Conservation (phyloP, 768 basidiomycete genomes). For the Trametes sanguinea region DNA sequence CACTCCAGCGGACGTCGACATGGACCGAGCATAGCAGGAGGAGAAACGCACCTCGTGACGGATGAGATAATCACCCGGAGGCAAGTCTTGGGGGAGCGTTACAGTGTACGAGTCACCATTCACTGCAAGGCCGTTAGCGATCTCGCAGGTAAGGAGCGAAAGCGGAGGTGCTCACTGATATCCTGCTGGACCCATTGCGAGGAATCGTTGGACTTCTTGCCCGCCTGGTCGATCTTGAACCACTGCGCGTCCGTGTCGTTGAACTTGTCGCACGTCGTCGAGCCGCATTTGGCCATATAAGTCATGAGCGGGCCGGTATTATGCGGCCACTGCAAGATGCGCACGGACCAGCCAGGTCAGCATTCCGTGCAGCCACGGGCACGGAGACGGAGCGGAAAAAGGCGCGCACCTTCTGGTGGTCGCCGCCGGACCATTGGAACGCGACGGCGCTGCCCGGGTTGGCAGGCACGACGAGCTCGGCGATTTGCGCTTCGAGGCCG, state of each 20-base stretch:
- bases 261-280: slow-evolving; percentile 58
- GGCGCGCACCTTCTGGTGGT: slow-evolving; percentile 35
- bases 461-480: slow-evolving; percentile 51
- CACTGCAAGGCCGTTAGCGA: slow-evolving; percentile 13
- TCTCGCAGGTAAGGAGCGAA: background rate
- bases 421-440: slow-evolving; percentile 57
- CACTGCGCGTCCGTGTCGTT: slow-evolving; percentile 59
- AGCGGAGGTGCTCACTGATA: slow-evolving; percentile 19
- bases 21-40: background rate
- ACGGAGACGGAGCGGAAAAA: background rate
- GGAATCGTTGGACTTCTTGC: slow-evolving; percentile 24
- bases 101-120: slow-evolving; percentile 32
- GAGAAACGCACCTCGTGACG: slow-evolving; percentile 56
- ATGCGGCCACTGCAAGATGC: slow-evolving; percentile 46
- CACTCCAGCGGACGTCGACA: background rate
- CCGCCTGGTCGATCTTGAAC: slow-evolving; percentile 58
- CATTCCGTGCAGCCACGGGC: background rate
- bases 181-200: slow-evolving; percentile 32
- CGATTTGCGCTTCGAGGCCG: slow-evolving; percentile 53
- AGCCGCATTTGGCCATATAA: slow-evolving; percentile 68
- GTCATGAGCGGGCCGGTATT: slow-evolving; percentile 70
- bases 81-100: slow-evolving; percentile 46
- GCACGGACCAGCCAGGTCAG: background rate
- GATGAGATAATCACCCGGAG: slow-evolving; percentile 72
- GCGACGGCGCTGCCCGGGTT: slow-evolving; percentile 59